Conservation (phyloP, 345 rosid species). For the Syzygium aromaticum region DNA sequence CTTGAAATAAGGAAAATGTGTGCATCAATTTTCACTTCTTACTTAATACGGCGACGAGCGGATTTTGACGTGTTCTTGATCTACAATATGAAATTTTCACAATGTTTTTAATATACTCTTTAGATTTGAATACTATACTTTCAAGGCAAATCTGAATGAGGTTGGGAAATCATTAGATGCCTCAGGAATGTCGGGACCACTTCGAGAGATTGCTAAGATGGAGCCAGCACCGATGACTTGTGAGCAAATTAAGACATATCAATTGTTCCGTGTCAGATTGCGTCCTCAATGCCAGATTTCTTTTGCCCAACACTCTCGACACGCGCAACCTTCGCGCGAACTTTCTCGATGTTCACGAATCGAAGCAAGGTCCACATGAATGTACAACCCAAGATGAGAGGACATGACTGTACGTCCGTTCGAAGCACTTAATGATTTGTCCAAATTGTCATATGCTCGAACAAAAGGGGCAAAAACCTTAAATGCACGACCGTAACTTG, state of each 20-base stretch:
- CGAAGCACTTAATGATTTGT: neutral
- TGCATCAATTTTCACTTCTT: neutral
- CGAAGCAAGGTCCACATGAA: neutral
- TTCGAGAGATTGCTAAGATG: accelerated
- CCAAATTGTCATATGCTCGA: neutral
- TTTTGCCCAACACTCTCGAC: accelerated
- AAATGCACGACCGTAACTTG: neutral
- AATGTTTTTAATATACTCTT: neutral
- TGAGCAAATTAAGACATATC: neutral
- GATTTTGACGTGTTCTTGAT: too few relatives aligned
- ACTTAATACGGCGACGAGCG: accelerated
- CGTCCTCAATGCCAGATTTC: neutral
- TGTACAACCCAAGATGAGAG: neutral
- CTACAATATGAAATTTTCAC: neutral
- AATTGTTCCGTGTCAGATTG: accelerated
- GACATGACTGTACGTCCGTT: neutral
- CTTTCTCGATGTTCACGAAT: neutral
- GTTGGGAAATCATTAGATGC: neutral
- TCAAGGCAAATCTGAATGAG: neutral
- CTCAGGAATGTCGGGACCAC: neutral
- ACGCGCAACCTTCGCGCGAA: too few relatives aligned
- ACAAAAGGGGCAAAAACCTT: neutral
- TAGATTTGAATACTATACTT: neutral
- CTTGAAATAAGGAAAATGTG: neutral
- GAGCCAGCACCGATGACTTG: neutral